A percentile compares a stretch with the other conserved stretches of the same genome.
These are phyloP conservation scores for Aspergillus latus DNA, from an alignment of 2,329 filamentous ascomycete species.

Conservation along the genomic window DNA sequence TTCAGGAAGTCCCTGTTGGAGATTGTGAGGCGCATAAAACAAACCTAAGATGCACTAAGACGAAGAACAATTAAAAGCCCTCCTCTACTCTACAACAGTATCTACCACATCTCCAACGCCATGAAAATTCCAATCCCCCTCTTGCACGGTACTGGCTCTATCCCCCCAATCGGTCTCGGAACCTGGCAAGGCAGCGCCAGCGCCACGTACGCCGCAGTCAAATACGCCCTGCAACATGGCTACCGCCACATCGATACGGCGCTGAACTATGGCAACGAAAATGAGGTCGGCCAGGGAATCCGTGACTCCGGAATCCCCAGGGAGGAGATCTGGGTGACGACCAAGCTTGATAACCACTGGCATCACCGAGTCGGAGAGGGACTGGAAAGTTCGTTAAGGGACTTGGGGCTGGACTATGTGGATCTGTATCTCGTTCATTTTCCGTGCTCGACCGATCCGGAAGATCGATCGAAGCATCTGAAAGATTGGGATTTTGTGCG, in stretches of 20 bases:
- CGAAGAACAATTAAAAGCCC: no score
- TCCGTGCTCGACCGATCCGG: slow-evolving; percentile 56
- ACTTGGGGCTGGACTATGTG: slow-evolving; percentile 65
- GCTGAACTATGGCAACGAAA: slow-evolving; percentile 62
- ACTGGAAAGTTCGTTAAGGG: slow-evolving; percentile 61
- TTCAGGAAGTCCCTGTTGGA: no score
- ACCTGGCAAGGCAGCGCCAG: slow-evolving; percentile 57
- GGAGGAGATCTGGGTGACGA: slow-evolving; percentile 65
- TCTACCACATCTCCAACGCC: no score
- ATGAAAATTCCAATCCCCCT: slow-evolving; percentile 29
- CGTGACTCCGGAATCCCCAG: slow-evolving; percentile 65
- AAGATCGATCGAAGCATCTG: slow-evolving; percentile 59
- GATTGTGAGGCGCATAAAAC: background rate
- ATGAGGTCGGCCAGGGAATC: slow-evolving; percentile 66
- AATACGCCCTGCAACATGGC: slow-evolving; percentile 50
- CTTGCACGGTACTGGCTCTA: slow-evolving; percentile 40
- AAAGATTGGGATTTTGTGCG: slow-evolving; percentile 79
- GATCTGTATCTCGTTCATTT: slow-evolving; percentile 73
- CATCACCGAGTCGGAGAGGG: slow-evolving; percentile 63
- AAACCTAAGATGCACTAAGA: no score
- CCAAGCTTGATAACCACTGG: slow-evolving; percentile 66
- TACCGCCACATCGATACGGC: slow-evolving; percentile 58
- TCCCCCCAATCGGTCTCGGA: slow-evolving; percentile 53
- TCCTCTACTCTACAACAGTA: no score
- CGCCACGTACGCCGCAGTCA: slow-evolving; percentile 52